Percentiles rank a stretch among this genome's conserved stretches.
Evolutionary conservation across 768 basidiomycete genomes (phyloP).

Genomic region (Chalciporus chontae): DNA sequence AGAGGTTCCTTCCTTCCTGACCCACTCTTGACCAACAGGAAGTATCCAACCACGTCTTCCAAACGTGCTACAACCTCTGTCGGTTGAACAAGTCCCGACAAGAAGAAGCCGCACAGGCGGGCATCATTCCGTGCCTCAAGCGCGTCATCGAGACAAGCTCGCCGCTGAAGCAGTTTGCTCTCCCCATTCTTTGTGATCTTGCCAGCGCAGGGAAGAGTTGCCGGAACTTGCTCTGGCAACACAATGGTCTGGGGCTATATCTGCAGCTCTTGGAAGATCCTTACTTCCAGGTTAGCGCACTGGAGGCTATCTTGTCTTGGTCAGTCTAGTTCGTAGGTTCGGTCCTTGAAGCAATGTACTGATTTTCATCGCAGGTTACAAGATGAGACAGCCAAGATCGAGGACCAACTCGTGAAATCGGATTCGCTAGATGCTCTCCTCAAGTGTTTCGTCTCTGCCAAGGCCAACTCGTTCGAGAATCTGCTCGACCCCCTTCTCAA

Average conservation of each 20-base stretch:
- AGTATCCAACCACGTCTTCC: constrained; percentile 96
- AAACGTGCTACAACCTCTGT: constrained; percentile 95
- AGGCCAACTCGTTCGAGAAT: constrained; percentile 89
- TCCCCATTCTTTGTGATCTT: constrained; percentile 95
- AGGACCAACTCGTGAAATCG: constrained; percentile 76
- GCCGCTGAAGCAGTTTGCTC: constrained; percentile 93
- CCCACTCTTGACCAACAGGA: constrained; percentile 51
- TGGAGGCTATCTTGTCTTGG: constrained; percentile 92
- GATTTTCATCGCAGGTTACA: constrained; percentile 62
- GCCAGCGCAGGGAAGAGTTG: constrained; percentile 94
- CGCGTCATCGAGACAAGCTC: constrained; percentile 85
- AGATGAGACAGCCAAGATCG: constrained; percentile 92
- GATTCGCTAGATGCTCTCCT: constrained; percentile 65
- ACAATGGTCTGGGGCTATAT: constrained; percentile 85
- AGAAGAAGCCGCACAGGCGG: constrained; percentile 95
- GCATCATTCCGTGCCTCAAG: constrained; percentile 89
- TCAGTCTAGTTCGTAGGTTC: constrained; percentile 31
- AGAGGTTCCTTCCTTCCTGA: not conserved
- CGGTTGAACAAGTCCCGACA: constrained; percentile 91
- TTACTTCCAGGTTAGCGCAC: constrained; percentile 87
- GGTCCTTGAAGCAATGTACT: not conserved
- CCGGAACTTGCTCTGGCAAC: constrained; percentile 86
- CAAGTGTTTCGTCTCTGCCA: constrained; percentile 77
- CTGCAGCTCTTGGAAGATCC: constrained; percentile 75
- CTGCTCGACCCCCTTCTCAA: constrained; percentile 91